phyloP scores from a whole-genome alignment of 345 rosid species.

The Microcos paniculata region DNA sequence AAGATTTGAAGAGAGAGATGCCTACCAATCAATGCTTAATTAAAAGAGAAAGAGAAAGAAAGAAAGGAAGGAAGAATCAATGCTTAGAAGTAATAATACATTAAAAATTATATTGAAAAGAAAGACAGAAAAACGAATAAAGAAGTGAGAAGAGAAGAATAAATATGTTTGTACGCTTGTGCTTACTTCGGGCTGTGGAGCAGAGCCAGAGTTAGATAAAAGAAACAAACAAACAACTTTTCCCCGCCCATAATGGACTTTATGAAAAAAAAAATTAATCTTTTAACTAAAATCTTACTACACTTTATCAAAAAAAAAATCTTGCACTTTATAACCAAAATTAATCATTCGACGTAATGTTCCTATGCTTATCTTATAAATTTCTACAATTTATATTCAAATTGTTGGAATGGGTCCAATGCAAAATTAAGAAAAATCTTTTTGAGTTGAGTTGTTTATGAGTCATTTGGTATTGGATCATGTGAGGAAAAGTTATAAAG shows the following conservation, averaged over 20 bases:
- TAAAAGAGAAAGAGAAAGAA: background rate
- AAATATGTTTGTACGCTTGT: slow-evolving; percentile 22
- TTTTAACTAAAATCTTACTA: background rate
- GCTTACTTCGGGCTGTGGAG: slow-evolving; percentile 9
- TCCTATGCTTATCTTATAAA: too few species aligned
- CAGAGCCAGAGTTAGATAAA: background rate
- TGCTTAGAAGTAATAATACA: background rate
- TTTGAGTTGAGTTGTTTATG: background rate
- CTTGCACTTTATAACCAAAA: background rate
- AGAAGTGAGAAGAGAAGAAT: slow-evolving; percentile 27
- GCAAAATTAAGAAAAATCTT: background rate
- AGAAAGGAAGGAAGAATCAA: background rate
- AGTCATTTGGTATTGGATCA: slow-evolving; percentile 20
- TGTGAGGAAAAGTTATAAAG: slow-evolving; percentile 13
- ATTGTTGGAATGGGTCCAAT: too few species aligned
- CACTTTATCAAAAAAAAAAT: too few species aligned
- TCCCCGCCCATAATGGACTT: slow-evolving; percentile 12
- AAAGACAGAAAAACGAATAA: background rate
- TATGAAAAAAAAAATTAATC: background rate
- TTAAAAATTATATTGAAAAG: background rate
- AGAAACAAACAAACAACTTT: background rate
- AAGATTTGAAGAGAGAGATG: background rate
- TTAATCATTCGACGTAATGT: too few species aligned
- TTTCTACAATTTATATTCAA: too few species aligned
- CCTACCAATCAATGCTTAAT: background rate